A percentile compares a stretch with the other conserved stretches of the same genome.
phyloP scores from a whole-genome alignment of 805 yeast genomes.

The Saccharomyces kudriavzevii region DNA sequence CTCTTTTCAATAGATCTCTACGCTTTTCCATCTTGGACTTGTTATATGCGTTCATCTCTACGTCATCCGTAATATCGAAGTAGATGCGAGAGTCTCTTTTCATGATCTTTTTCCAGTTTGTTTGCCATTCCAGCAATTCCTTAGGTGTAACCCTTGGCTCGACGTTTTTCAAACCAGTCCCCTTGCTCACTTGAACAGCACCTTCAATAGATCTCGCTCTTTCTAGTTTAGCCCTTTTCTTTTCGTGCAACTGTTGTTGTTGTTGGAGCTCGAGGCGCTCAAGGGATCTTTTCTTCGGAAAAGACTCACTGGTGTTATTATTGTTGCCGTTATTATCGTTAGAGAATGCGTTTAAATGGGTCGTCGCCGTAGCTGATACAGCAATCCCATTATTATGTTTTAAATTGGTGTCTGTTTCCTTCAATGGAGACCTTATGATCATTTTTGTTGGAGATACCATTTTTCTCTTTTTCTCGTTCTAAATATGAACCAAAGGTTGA shows the following conservation, averaged over 20 bases:
- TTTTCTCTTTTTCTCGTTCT: not conserved
- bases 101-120: constrained; percentile 57
- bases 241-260: constrained; percentile 8
- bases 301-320: not conserved
- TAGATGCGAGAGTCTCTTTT: constrained; percentile 46
- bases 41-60: constrained; percentile 11
- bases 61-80: constrained; percentile 43
- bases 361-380: not conserved
- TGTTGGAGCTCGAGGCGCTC: constrained; percentile 14
- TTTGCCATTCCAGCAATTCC: constrained; percentile 53
- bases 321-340: not conserved
- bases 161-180: constrained; percentile 13
- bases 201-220: constrained; percentile 31
- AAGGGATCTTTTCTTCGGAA: constrained; percentile 20
- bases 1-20: constrained; percentile 24
- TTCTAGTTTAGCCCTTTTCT: constrained; percentile 21
- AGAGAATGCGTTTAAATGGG: not conserved
- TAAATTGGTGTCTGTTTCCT: constrained; percentile 28
- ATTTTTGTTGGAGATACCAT: constrained; percentile 14
- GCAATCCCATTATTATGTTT: constrained; percentile 8
- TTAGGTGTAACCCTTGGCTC: constrained; percentile 23
- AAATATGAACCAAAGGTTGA: not conserved
- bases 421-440: constrained; percentile 24
- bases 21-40: constrained; percentile 23
- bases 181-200: constrained; percentile 22